A percentile compares a stretch with the other conserved stretches of the same genome.
phyloP scores from a whole-genome alignment of 345 rosid genomes.

The Bruguiera sexangula region DNA sequence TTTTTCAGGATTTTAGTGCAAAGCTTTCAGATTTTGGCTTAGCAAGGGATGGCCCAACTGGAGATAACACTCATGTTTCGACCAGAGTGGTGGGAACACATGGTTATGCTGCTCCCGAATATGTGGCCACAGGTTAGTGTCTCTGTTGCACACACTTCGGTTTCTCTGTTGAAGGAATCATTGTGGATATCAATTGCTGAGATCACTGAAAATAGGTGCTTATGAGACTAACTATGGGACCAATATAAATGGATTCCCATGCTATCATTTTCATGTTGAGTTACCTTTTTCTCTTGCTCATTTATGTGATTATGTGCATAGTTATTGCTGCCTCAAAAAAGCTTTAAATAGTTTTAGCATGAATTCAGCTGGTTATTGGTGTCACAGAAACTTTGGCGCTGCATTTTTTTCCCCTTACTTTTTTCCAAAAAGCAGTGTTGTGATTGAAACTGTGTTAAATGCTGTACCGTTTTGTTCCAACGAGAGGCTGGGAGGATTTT shows the following conservation, averaged over 20 bases:
- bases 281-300: not conserved
- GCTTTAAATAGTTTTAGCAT: not conserved
- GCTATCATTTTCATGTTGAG: not conserved
- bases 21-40: conserved; percentile 94
- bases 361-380: not conserved
- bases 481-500: too few species aligned
- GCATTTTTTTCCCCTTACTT: not conserved
- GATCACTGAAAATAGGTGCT: not conserved
- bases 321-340: not conserved
- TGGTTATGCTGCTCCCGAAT: conserved; percentile 96
- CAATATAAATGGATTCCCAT: not conserved
- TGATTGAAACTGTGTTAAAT: not conserved
- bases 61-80: conserved; percentile 83
- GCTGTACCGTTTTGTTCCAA: too few species aligned
- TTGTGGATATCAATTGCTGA: not conserved
- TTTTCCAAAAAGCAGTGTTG: not conserved
- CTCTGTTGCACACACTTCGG: not conserved
- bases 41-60: conserved; percentile 92
- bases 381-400: not conserved
- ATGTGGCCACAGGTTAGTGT: conserved; percentile 70
- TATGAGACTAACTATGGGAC: too few species aligned
- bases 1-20: conserved; percentile 60
- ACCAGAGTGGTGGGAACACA: conserved; percentile 82
- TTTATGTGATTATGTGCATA: too few species aligned
- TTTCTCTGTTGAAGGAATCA: not conserved